Base-by-base conservation (phyloP, 192 early-diverging fungal species). In the Coemansia sp. region DNA sequence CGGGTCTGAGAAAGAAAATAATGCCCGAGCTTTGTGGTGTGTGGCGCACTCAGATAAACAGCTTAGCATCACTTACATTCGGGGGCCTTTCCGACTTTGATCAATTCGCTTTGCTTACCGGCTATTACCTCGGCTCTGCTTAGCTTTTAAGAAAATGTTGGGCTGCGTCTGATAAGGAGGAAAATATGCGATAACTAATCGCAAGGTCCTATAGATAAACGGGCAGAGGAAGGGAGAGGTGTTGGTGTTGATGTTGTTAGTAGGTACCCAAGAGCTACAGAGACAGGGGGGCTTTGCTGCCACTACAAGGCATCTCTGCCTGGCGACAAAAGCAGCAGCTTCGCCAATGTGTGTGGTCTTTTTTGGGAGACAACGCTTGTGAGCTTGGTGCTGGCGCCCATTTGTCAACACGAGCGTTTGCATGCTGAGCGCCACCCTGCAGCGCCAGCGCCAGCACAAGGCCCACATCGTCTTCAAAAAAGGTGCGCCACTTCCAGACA, bases 21-120 rank as follows among this genome's bases (percentile, higher is more conserved):
- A 31, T 58, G 29, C 55, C 7, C 6, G 14, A n/a, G 55, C 29
- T 14, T 31, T 58, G 27, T 27, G 29, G 55, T 58, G 55, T 23
- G 55, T 58, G 55, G 55, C 55, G 55, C 55, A 58, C 55, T 58
- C 55, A 58, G 55, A 32, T 12, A 58, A 34, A 31, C 31, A 58
- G 27, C 23, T 14, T 31, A 55, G 27, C 53, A 31, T 9, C 29
- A 58, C 55, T 58, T 58, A 58, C 55, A 58, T 58, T 58, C 19
- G 10, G 51, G 25, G 15, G 12, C 11, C 25, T 29, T 14, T 29
- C 5, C 17, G 14, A 1, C 46, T 50, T 50, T 50, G 46, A 50
- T 50, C 46, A 17, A 34, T 58, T n/a, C 14, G 55, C 7, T n/a
- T n/a, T 58, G 31, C 27, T 58, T 34, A 14, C 14, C 55, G 55